Base-by-base conservation (phyloP, 164 flowering plant genomes). In the Umbellularia californica region DNA sequence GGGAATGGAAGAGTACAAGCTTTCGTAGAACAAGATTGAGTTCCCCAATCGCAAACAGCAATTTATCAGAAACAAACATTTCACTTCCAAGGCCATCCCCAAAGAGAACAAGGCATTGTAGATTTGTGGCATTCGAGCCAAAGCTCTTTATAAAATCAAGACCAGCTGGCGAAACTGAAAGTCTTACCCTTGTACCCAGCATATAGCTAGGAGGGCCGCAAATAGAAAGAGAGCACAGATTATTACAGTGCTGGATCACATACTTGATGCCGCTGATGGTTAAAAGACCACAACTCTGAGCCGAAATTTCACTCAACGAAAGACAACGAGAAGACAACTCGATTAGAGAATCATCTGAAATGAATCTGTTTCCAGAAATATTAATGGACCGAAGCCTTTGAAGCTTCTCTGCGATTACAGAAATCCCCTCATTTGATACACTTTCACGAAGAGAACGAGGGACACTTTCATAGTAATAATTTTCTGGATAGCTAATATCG, bases 341-440 rank as follows among this genome's bases (percentile, higher is more conserved):
- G 0, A 73, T 1, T n/a, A 90, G 82, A 13, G 88, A 82, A 4
- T 69, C 74, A 78, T 90, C 89, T 4, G 89, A 82, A 17, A 89
- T 60, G 70, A 82, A 81, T 3, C 50, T 52, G 64, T 84, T 86
- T 24, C 91, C 92, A 9, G 92, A 89, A 25, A 91, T 14, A 50
- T 90, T 69, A 22, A 88, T 76, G 74, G 74, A 79, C 1, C 72
- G 52, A 70, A 91, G 81, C 1, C 65, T 67, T 63, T 28, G 73
- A 19, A 87, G 79, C 75, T 74, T 87, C 55, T n/a, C 7, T 3
- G 87, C 73, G 73, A 89, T 14, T 19, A n/a, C 76, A 55, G 51
- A 58, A 55, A 90, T 68, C 66, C 87, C 89, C 12, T 68, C 68
- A 82, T 90, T 90, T 10, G 83, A 78, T 0, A 90, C 83, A 27